Conservation (phyloP, 164 flowering plant species). For the Malania oleifera region DNA sequence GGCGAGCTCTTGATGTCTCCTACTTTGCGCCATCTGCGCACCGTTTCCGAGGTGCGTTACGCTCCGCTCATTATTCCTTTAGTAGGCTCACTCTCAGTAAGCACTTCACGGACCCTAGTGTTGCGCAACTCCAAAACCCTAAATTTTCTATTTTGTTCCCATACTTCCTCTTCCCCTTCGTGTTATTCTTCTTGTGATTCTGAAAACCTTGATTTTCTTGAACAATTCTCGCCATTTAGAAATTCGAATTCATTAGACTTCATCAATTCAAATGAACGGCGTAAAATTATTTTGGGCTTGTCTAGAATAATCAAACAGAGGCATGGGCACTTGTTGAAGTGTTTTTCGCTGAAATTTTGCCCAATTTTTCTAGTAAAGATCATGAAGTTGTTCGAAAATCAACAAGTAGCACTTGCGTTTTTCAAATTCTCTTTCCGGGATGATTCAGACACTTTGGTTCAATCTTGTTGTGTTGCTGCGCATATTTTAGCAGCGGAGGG, state of each 20-base stretch:
- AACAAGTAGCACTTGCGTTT: slow-evolving; percentile 49
- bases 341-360: slow-evolving; percentile 33
- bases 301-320: slow-evolving; percentile 41
- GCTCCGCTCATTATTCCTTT: neutral
- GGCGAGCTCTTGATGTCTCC: slow-evolving; percentile 25
- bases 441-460: slow-evolving; percentile 27
- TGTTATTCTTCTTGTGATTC: neutral
- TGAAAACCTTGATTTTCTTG: slow-evolving; percentile 25
- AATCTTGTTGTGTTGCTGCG: slow-evolving; percentile 45
- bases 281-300: slow-evolving; percentile 34
- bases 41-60: slow-evolving; percentile 16
- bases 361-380: slow-evolving; percentile 43
- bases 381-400: slow-evolving; percentile 36
- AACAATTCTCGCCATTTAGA: slow-evolving; percentile 39
- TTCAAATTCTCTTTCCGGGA: slow-evolving; percentile 48
- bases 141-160: slow-evolving; percentile 3
- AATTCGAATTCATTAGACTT: neutral
- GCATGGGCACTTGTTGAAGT: slow-evolving; percentile 25
- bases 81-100: neutral
- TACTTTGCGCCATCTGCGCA: slow-evolving; percentile 19
- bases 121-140: slow-evolving; percentile 14
- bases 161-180: slow-evolving; percentile 12
- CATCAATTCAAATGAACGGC: slow-evolving; percentile 50
- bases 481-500: slow-evolving; percentile 45
- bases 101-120: slow-evolving; percentile 10